Conservation (phyloP, 176 grass and related monocot species). For the Bonia amplexicaulis region DNA sequence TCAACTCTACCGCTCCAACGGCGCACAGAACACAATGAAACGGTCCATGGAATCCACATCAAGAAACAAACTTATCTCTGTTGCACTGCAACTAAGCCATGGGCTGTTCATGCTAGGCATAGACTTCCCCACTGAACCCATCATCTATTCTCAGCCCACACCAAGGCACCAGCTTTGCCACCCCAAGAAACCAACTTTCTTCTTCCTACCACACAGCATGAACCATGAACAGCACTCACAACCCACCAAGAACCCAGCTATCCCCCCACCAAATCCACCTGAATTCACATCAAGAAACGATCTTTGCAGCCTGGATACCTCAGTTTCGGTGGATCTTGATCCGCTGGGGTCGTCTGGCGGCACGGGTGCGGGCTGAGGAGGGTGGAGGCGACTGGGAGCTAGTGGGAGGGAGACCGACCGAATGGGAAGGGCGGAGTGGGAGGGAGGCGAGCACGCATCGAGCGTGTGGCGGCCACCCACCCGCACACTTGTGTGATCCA, state of each 20-base stretch:
- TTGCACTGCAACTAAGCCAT: not conserved
- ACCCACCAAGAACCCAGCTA: not conserved
- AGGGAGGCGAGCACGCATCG: slow-evolving; percentile 30
- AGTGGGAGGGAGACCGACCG: not conserved
- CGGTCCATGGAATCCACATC: not conserved
- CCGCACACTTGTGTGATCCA: slow-evolving; percentile 38
- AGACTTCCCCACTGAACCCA: not conserved
- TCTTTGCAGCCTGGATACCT: slow-evolving; percentile 10
- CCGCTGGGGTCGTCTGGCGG: not conserved
- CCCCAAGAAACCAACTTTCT: not conserved
- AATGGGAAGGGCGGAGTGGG: not conserved
- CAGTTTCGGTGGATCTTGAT: slow-evolving; percentile 26
- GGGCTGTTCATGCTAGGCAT: not conserved
- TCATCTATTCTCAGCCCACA: slow-evolving; percentile 5
- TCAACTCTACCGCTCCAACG: not conserved
- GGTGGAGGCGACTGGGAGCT: not conserved
- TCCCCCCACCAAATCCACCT: not conserved
- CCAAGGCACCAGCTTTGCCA: not conserved
- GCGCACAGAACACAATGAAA: not conserved
- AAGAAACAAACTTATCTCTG: not conserved
- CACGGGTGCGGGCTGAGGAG: not conserved
- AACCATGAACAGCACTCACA: not conserved
- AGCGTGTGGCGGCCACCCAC: slow-evolving; percentile 59
- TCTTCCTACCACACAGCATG: not conserved
- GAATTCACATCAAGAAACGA: slow-evolving; percentile 29